These are phyloP conservation scores for Lablab purpureus DNA, from an alignment of 306 rosid species.

Conservation along the genomic window DNA sequence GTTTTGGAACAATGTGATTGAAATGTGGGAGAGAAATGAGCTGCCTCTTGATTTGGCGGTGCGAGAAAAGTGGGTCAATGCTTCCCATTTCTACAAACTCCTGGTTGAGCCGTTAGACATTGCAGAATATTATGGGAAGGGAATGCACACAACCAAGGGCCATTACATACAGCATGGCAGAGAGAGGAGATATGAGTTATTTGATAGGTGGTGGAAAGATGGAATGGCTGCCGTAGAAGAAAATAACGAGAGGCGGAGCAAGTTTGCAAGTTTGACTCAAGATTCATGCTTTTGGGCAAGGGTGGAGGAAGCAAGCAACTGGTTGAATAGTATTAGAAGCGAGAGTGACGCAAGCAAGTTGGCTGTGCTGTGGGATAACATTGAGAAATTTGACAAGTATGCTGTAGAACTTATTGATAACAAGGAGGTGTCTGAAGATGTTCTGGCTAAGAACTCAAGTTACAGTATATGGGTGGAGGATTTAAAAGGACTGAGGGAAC, in stretches of 20 bases:
- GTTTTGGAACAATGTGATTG: slow-evolving; percentile 68
- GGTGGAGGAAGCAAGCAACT: slow-evolving; percentile 82
- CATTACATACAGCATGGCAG: slow-evolving; percentile 77
- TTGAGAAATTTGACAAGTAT: slow-evolving; percentile 63
- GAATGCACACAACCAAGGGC: slow-evolving; percentile 58
- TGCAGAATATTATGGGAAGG: slow-evolving; percentile 70
- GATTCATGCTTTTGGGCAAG: slow-evolving; percentile 90
- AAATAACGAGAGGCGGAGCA: slow-evolving; percentile 58
- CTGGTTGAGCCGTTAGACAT: slow-evolving; percentile 87
- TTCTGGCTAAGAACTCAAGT: slow-evolving; percentile 73
- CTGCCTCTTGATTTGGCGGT: slow-evolving; percentile 65
- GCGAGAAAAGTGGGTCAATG: slow-evolving; percentile 66
- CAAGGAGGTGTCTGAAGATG: slow-evolving; percentile 73
- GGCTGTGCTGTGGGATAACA: slow-evolving; percentile 53
- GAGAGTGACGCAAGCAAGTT: slow-evolving; percentile 51
- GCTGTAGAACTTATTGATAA: slow-evolving; percentile 58
- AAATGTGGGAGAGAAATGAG: slow-evolving; percentile 59
- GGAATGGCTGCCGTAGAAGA: slow-evolving; percentile 29
- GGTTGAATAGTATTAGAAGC: slow-evolving; percentile 54
- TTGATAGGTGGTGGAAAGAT: slow-evolving; percentile 82
- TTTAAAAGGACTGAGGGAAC: slow-evolving; percentile 49
- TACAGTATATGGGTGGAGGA: slow-evolving; percentile 65
- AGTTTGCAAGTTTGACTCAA: slow-evolving; percentile 77
- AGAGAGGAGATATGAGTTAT: slow-evolving; percentile 67
- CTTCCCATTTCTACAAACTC: slow-evolving; percentile 68